Conservation (phyloP, 176 grass and related monocot genomes). For the Aegilops umbellulata region DNA sequence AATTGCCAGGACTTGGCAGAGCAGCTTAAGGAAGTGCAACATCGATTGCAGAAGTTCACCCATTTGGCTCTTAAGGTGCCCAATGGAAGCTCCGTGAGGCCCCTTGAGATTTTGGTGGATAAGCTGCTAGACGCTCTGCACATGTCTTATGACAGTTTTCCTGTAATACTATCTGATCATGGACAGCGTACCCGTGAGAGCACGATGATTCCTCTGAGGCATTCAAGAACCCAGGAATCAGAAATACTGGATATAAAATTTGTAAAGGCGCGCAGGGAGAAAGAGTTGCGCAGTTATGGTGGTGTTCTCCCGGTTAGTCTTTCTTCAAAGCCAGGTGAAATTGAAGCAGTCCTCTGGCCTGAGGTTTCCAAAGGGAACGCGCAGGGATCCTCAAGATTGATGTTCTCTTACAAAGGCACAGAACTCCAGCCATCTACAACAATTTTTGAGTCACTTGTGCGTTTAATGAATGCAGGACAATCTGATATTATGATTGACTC, state of each 20-base stretch:
- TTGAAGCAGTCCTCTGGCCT: constrained; percentile 46
- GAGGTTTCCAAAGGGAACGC: constrained; percentile 21
- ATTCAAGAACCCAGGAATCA: not conserved
- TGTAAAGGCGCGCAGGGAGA: constrained; percentile 29
- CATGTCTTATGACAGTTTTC: constrained; percentile 53
- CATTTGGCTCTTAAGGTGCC: constrained; percentile 33
- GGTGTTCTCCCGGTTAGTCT: constrained; percentile 33
- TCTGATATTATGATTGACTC: constrained; percentile 36
- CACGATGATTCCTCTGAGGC: constrained; percentile 47
- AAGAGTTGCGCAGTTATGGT: constrained; percentile 22
- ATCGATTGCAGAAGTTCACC: constrained; percentile 50
- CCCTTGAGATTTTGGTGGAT: constrained; percentile 38
- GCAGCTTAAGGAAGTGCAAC: constrained; percentile 30
- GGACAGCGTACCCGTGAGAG: constrained; percentile 9
- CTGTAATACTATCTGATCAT: constrained; percentile 43
- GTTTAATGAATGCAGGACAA: constrained; percentile 17
- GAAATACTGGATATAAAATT: constrained; percentile 33
- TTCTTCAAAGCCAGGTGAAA: constrained; percentile 42
- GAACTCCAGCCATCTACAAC: constrained; percentile 37
- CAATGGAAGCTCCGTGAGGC: constrained; percentile 35
- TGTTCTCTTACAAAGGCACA: constrained; percentile 49
- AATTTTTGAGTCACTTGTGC: constrained; percentile 57
- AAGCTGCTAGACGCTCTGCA: constrained; percentile 58
- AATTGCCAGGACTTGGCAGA: not conserved
- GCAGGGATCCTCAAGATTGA: constrained; percentile 31